Evolutionary conservation across 768 basidiomycete genomes (phyloP).

Genomic region (Lactarius evosmus): DNA sequence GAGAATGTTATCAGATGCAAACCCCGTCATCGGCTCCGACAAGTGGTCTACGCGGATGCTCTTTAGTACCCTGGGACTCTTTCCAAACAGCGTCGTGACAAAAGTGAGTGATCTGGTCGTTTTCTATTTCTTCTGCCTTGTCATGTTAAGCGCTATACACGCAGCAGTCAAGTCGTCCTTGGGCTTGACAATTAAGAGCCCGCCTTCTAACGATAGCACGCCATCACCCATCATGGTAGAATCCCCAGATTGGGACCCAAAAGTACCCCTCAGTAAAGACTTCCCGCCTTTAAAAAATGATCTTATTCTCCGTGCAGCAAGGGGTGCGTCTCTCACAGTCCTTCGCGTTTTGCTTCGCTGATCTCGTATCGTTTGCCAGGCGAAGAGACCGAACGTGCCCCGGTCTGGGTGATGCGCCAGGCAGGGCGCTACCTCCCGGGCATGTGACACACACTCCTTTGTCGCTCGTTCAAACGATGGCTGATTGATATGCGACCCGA

Average conservation of each 20-base stretch:
- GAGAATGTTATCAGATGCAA: not conserved
- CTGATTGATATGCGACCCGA: slow-evolving; percentile 3
- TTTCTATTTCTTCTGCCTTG: not conserved
- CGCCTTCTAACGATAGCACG: not conserved
- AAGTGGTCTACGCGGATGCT: not conserved
- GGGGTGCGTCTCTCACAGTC: slow-evolving; percentile 46
- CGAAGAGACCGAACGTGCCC: slow-evolving; percentile 83
- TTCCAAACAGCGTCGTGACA: not conserved
- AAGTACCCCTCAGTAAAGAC: slow-evolving; percentile 12
- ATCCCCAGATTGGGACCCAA: slow-evolving; percentile 19
- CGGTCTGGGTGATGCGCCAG: slow-evolving; percentile 99
- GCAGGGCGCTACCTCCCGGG: slow-evolving; percentile 95
- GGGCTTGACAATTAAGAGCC: not conserved
- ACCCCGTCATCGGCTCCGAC: not conserved
- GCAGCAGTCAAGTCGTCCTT: not conserved
- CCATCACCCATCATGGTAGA: slow-evolving; percentile 14
- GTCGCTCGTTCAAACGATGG: slow-evolving; percentile 1
- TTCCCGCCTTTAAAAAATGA: slow-evolving; percentile 86
- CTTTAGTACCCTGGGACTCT: not conserved
- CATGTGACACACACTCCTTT: slow-evolving; percentile 35
- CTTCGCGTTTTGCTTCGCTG: not conserved
- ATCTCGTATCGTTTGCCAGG: slow-evolving; percentile 40
- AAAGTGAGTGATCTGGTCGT: not conserved
- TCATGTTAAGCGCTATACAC: not conserved
- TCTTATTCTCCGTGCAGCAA: slow-evolving; percentile 81